Percentiles rank a stretch among this genome's conserved stretches.
Conservation (phyloP, 2,329 filamentous ascomycete genomes). For the Hypoxylon sp. region DNA sequence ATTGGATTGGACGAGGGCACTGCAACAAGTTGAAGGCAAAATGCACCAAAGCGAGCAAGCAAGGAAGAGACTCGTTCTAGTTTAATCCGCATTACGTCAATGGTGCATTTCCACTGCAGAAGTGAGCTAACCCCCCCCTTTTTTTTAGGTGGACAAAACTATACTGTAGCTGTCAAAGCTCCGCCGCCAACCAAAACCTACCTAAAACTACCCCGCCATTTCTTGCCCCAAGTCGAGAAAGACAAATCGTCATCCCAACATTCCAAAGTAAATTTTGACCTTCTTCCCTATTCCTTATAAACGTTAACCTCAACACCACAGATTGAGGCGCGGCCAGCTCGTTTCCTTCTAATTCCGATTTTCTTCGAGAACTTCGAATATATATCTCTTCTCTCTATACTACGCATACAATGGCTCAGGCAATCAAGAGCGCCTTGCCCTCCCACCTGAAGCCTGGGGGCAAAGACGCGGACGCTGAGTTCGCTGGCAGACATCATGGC, state of each 20-base stretch:
- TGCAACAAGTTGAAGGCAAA: constrained; percentile 32
- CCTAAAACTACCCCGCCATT: constrained; percentile 43
- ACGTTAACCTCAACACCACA: neutral
- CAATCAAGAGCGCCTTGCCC: constrained; percentile 82
- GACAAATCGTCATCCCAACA: constrained; percentile 43
- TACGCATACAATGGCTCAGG: constrained; percentile 73
- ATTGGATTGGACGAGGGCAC: constrained; percentile 27
- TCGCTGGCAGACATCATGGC: constrained; percentile 80
- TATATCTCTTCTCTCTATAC: constrained; percentile 11
- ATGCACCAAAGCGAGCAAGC: constrained; percentile 36
- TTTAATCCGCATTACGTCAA: constrained; percentile 52
- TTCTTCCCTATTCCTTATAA: constrained; percentile 38
- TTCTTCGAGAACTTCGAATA: neutral
- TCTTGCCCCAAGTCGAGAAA: constrained; percentile 24
- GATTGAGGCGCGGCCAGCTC: neutral
- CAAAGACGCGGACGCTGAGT: constrained; percentile 63
- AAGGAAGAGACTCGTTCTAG: constrained; percentile 33
- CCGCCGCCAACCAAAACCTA: constrained; percentile 36
- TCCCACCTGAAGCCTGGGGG: constrained; percentile 82
- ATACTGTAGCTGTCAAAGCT: constrained; percentile 40
- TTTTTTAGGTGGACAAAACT: constrained; percentile 34
- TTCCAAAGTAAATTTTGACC: constrained; percentile 47
- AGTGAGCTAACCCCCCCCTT: constrained; percentile 42
- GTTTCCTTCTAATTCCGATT: constrained; percentile 1
- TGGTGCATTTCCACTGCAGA: constrained; percentile 43